Conservation (phyloP, 1,284 basidiomycete species). For the Paramarasmius palmivorus region DNA sequence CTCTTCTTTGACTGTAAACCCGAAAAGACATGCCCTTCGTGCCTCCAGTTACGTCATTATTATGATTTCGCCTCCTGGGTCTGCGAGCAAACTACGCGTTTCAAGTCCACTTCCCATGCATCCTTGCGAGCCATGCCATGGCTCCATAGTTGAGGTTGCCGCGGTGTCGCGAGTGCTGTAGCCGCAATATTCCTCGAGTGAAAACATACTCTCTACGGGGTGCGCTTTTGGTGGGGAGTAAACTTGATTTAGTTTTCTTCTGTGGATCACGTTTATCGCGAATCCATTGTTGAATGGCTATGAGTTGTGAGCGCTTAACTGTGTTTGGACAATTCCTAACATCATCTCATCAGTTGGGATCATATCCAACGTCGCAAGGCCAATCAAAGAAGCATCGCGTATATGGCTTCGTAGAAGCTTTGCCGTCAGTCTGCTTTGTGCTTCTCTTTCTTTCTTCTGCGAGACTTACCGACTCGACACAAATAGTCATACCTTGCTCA, state of each 20-base stretch:
- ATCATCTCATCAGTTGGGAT: not conserved
- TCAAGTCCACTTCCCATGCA: not conserved
- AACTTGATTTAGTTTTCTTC: not conserved
- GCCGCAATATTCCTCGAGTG: not conserved
- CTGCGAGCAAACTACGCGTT: not conserved
- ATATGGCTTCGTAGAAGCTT: slow-evolving; percentile 4
- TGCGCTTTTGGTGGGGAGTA: not conserved
- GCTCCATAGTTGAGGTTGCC: not conserved
- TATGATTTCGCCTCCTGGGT: slow-evolving; percentile 2
- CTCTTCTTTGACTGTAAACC: not conserved
- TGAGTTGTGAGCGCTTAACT: not conserved
- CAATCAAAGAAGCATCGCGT: not conserved
- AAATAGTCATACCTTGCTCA: too few relatives aligned
- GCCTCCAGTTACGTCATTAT: not conserved
- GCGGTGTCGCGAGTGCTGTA: not conserved
- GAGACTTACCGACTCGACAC: too few relatives aligned
- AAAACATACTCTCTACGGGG: not conserved
- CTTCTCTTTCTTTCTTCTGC: not conserved
- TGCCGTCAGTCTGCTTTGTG: not conserved
- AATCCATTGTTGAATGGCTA: not conserved
- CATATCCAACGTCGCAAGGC: not conserved
- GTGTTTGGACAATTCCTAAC: not conserved
- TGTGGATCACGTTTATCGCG: not conserved
- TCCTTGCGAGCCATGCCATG: not conserved
- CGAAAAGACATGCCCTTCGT: slow-evolving; percentile 3